Evolutionary conservation across 805 yeast species (phyloP).

Genomic region (Monosporozyma unispora): DNA sequence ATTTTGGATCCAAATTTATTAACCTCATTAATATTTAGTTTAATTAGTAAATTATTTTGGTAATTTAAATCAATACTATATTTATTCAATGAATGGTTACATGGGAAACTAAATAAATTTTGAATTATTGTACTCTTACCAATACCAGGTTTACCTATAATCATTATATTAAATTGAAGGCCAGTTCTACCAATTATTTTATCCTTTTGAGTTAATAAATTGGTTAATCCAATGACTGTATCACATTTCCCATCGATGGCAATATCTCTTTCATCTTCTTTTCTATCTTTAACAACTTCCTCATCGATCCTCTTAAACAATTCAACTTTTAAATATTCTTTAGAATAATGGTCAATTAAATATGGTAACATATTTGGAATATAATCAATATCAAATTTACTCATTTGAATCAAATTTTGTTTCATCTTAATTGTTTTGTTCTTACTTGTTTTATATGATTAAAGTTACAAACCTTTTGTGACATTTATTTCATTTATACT

Average conservation of each 20-base stretch:
- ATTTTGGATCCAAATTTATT: conserved; percentile 69
- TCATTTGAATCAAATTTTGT: neutral
- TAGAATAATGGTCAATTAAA: neutral
- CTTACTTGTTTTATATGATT: neutral
- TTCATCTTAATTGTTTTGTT: neutral
- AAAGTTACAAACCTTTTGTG: neutral
- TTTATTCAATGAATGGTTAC: too few relatives aligned
- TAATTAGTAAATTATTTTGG: conserved; percentile 42
- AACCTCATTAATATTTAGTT: conserved; percentile 59
- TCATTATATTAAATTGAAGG: conserved; percentile 68
- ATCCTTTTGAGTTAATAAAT: conserved; percentile 27
- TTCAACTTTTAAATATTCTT: neutral
- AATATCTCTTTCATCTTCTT: too few relatives aligned
- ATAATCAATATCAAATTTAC: neutral
- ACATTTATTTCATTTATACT: neutral
- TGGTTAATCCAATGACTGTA: conserved; percentile 22
- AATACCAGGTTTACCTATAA: conserved; percentile 79
- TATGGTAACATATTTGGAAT: neutral
- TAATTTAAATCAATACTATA: neutral
- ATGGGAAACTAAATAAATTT: neutral
- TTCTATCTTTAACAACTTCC: conserved; percentile 1
- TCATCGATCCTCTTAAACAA: too few relatives aligned
- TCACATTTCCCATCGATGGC: too few relatives aligned
- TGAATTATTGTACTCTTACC: conserved; percentile 54
- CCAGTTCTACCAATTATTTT: conserved; percentile 42